A percentile compares a stretch with the other conserved stretches of the same genome.
Conservation (phyloP, 1,139 yeast species). For the Suhomyces wounanorum region DNA sequence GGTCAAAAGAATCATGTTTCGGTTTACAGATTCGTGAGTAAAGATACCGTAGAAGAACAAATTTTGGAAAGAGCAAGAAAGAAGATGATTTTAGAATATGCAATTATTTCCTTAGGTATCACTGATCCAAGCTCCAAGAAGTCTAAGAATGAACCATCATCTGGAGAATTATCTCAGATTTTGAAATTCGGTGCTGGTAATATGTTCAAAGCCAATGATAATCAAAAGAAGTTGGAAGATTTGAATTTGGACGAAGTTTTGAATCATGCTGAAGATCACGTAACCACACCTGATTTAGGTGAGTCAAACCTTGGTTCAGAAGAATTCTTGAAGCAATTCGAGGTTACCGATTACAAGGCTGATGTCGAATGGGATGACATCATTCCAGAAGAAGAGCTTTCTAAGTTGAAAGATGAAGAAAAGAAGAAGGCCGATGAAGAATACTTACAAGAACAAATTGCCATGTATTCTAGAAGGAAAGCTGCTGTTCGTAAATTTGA, state of each 20-base stretch:
- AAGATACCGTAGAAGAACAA: conserved; percentile 97
- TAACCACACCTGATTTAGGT: conserved; percentile 93
- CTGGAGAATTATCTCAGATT: conserved; percentile 87
- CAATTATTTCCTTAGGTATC: conserved; percentile 93
- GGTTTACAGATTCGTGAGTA: conserved; percentile 94
- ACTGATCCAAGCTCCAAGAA: conserved; percentile 64
- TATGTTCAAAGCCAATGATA: conserved; percentile 91
- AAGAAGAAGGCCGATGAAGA: conserved; percentile 83
- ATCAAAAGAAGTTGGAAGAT: conserved; percentile 93
- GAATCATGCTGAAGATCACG: conserved; percentile 96
- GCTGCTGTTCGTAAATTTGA: conserved; percentile 64
- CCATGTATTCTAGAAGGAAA: conserved; percentile 79
- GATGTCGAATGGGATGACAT: conserved; percentile 99
- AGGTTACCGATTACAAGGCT: conserved; percentile 97
- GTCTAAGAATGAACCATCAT: conserved; percentile 65
- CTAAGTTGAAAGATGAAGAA: conserved; percentile 88
- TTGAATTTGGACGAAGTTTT: conserved; percentile 94
- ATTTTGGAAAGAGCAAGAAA: conserved; percentile 94
- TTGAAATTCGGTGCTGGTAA: conserved; percentile 97
- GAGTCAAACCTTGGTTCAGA: conserved; percentile 98
- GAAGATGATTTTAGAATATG: conserved; percentile 97
- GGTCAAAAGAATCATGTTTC: conserved; percentile 98
- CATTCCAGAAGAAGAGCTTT: conserved; percentile 92
- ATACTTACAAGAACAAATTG: conserved; percentile 85
- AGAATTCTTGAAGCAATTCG: conserved; percentile 94